Evolutionary conservation across 257 asterid species (phyloP).

Genomic region (Linaria vulgaris): DNA sequence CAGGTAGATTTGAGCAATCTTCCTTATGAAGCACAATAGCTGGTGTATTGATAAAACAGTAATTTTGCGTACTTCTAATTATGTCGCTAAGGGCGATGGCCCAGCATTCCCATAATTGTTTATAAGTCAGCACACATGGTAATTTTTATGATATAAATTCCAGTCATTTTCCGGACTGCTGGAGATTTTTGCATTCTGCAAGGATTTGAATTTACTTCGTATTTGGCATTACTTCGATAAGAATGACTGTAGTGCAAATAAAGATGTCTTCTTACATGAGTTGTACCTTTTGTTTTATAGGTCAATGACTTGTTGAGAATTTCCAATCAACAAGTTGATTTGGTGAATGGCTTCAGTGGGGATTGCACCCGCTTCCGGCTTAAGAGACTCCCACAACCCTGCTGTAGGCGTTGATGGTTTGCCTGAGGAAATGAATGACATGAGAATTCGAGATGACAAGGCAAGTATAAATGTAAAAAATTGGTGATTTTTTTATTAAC

Average conservation of each 20-base stretch:
- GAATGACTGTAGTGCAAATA: background rate
- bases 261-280: background rate
- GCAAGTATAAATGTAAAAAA: conserved; percentile 22
- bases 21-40: background rate
- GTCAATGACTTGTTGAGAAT: conserved; percentile 13
- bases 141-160: background rate
- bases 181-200: background rate
- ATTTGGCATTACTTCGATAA: background rate
- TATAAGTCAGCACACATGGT: background rate
- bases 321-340: conserved; percentile 1
- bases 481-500: conserved; percentile 21
- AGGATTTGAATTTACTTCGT: background rate
- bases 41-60: background rate
- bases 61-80: background rate
- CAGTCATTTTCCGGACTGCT: background rate
- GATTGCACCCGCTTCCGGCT: conserved; percentile 57
- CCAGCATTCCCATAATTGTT: background rate
- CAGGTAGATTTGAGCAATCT: background rate
- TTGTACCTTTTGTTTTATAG: background rate
- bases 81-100: background rate
- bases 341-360: conserved; percentile 65
- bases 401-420: conserved; percentile 61
- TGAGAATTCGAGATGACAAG: conserved; percentile 78
- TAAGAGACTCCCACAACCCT: conserved; percentile 53
- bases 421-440: conserved; percentile 76